These are phyloP conservation scores for Tricharina praecox DNA, from an alignment of 495 filamentous ascomycete genomes.

Conservation along the genomic window DNA sequence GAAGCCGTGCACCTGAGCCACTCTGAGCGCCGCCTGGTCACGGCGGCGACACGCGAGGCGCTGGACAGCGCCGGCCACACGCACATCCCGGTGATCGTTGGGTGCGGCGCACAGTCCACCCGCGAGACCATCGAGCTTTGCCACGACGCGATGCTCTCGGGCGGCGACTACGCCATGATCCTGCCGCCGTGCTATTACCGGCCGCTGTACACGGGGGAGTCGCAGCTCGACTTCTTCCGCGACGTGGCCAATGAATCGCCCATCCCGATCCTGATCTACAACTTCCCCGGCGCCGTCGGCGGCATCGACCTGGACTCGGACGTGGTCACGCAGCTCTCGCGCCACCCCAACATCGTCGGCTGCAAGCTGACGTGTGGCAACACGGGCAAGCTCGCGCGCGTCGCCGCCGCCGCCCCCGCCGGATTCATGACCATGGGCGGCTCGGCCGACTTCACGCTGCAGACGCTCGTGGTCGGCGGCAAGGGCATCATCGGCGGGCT, in stretches of 20 bases:
- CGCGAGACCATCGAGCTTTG: conserved; percentile 71
- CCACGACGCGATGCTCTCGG: conserved; percentile 52
- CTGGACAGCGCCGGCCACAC: conserved; percentile 52
- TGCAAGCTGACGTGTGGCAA: conserved; percentile 90
- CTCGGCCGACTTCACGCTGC: conserved; percentile 78
- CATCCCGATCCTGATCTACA: conserved; percentile 82
- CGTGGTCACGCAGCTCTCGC: conserved; percentile 51
- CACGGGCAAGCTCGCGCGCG: conserved; percentile 73
- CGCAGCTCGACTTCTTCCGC: conserved; percentile 55
- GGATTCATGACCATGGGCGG: conserved; percentile 48
- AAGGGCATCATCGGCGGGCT: conserved; percentile 72
- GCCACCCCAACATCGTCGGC: conserved; percentile 75
- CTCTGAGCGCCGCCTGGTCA: conserved; percentile 52
- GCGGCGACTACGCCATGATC: conserved; percentile 70
- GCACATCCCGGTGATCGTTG: conserved; percentile 63
- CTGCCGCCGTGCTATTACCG: conserved; percentile 79
- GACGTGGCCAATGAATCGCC: conserved; percentile 66
- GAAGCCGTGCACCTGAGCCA: conserved; percentile 68
- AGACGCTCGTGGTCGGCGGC: conserved; percentile 68
- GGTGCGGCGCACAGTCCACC: conserved; percentile 69
- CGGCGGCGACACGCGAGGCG: conserved; percentile 54
- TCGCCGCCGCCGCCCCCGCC: conserved; percentile 43
- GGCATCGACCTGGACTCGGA: conserved; percentile 75
- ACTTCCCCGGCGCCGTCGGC: conserved; percentile 67
- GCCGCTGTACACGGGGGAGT: conserved; percentile 38